Base-by-base conservation (phyloP, 352 stramenopile genomes). In the Pythium dissimile region DNA sequence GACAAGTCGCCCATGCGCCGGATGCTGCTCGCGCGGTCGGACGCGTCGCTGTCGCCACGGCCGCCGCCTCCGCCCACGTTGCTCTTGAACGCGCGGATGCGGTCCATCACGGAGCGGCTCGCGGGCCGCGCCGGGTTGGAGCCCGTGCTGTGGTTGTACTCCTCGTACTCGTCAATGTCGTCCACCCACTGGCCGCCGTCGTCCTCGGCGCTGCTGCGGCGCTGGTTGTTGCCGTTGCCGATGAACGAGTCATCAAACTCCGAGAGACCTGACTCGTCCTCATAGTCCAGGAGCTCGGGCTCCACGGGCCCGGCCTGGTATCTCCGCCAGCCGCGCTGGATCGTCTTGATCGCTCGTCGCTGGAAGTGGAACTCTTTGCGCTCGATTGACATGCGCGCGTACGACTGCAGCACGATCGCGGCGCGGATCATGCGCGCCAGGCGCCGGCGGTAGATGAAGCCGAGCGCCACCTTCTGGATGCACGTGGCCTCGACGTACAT, bases 401-500 rank as follows among this genome's bases (percentile, higher is more conserved):
- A 88, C n/a, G 84, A 91, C 61, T 96, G 85, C 31, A 96, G 59
- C 27, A 85, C 74, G 49, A 96, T 80, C 5, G 75, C 80, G 16
- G 85, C 85, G 23, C 51, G 57, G 28, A 94, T 73, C 67, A 85
- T 83, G 20, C 82, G 80, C 5, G 67, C 66, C 18, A 93, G 62
- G 5, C 80, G 79, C 11, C 80, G 82, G 12, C 85, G 80, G 54
- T 89, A 86, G 34, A 95, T 52, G 59, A 94, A 95, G 16, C 86
- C 86, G 9, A 95, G 62, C 15, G 60, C 84, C 31, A 94, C 71
- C 54, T 87, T 87, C 69, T 95, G 84, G 45, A 94, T 88, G 30
- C 78, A 85, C n/a, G 84, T 91, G 12, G 84, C 83, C 68, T 95
- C 84, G 62, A 91, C 77, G 64, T 95, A 95, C 75, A 93, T 91